Percentiles rank a stretch among this genome's conserved stretches.
These are phyloP conservation scores for Penicillium sp. DNA, from an alignment of 2,329 filamentous ascomycete species.

Conservation along the genomic window DNA sequence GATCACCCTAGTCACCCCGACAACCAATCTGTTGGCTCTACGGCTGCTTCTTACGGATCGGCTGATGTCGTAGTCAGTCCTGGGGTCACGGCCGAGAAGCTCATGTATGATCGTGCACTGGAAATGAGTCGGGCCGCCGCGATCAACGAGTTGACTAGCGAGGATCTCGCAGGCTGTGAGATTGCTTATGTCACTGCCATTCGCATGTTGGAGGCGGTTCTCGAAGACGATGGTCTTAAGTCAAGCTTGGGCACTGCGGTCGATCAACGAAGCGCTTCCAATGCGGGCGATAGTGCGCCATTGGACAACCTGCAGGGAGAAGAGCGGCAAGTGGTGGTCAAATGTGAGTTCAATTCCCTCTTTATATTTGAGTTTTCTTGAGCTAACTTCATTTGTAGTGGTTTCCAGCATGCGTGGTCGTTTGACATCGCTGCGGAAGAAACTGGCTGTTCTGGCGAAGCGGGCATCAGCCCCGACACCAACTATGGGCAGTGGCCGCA, in stretches of 20 bases:
- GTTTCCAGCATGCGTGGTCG: constrained; percentile 51
- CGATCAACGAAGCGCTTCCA: constrained; percentile 19
- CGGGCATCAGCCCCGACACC: constrained; percentile 42
- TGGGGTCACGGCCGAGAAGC: constrained; percentile 88
- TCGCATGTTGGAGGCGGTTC: constrained; percentile 87
- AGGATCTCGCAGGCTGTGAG: constrained; percentile 82
- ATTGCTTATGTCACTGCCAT: constrained; percentile 92
- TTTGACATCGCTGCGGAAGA: constrained; percentile 48
- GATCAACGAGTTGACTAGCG: constrained; percentile 91
- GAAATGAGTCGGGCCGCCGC: constrained; percentile 96
- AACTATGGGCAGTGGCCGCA: constrained; percentile 30
- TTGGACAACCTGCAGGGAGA: constrained; percentile 48
- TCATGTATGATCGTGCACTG: constrained; percentile 96
- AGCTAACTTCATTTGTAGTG: constrained; percentile 38
- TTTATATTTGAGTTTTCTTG: neutral
- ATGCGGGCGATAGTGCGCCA: constrained; percentile 35
- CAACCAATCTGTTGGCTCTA: constrained; percentile 65
- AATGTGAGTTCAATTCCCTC: constrained; percentile 41
- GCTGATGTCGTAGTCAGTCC: constrained; percentile 79
- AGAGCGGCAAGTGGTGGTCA: constrained; percentile 50
- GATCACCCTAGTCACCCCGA: constrained; percentile 83
- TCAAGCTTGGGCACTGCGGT: constrained; percentile 18
- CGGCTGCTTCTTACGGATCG: constrained; percentile 60
- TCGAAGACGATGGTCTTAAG: constrained; percentile 70
- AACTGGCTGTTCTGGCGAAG: constrained; percentile 49